Evolutionary conservation across 768 basidiomycete species (phyloP), one percentile per base, ranked within the genome.

Genomic region (Lentinula boryana): DNA sequence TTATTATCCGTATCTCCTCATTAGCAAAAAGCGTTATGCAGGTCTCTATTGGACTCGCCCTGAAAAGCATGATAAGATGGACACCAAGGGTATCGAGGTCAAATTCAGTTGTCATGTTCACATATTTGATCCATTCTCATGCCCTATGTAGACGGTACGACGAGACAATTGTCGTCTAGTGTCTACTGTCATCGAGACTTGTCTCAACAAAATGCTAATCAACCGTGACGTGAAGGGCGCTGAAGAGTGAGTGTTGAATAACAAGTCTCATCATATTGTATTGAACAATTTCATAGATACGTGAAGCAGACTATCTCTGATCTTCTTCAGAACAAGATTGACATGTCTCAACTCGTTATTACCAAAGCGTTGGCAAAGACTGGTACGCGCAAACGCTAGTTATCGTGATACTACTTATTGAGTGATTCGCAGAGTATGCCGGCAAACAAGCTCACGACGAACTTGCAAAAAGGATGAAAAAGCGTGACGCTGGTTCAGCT

Each of bases 31-130:
- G 75, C 87, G 97, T 49, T 99, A 99, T 73, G 97, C 97, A 2
- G 97, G 97, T 5, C 75, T 98, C 60, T 98, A 99, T 70, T 99
- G 97, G 97, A 98, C 97, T 1, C 87, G 85, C 64, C 77, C 88
- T 12, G 95, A 98, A 44, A 97, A 94, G 70, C 96, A 91, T 66
- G 97, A 99, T 73, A 98, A 98, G 76, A 98, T 98, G 97, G 97
- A 99, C 67, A 90, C 96, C 1, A 99, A 99, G 76, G 97, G 97
- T 69, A 98, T 99, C 61, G 97, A 99, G 84, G 95, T 94, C 58
- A 2, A 84, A 68, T 35, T 38, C 46, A 23, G 9, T 31, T 57
- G 1, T 38, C 16, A 9, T 52, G 4, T 40, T 13, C 32, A 23
- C 16, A 10, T 32, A 32, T 53, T 48, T 41, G 27, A 4, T 41